These are phyloP conservation scores for Arthrobotrys sinensis DNA, from an alignment of 2,329 filamentous ascomycete genomes.

Conservation along the genomic window DNA sequence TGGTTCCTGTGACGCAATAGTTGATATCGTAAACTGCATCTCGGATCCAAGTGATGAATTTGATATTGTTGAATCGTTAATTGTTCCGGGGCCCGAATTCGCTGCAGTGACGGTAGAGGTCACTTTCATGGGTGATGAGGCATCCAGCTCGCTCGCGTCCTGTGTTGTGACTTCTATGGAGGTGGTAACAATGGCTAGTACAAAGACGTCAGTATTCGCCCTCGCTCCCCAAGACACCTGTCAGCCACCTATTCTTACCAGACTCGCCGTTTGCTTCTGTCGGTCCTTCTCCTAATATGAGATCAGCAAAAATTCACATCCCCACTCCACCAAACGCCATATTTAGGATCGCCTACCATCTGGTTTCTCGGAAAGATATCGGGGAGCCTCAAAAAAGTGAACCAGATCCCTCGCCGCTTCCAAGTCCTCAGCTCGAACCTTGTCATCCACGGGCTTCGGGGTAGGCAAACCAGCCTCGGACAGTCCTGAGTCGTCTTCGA, in stretches of 20 bases:
- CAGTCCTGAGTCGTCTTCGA: conserved; percentile 50
- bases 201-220: conserved; percentile 26
- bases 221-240: neutral
- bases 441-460: conserved; percentile 51
- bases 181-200: conserved; percentile 32
- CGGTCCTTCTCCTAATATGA: conserved; percentile 24
- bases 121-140: conserved; percentile 22
- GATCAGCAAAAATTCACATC: conserved; percentile 31
- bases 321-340: neutral
- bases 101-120: conserved; percentile 30
- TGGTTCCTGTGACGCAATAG: conserved; percentile 41
- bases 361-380: conserved; percentile 57
- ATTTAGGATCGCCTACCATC: conserved; percentile 46
- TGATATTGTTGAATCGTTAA: conserved; percentile 20
- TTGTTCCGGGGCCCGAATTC: neutral
- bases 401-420: conserved; percentile 57
- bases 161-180: conserved; percentile 45
- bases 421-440: conserved; percentile 52
- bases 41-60: conserved; percentile 26
- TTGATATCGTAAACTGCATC: conserved; percentile 40
- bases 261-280: conserved; percentile 25
- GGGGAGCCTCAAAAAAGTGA: conserved; percentile 58
- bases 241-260: conserved; percentile 37
- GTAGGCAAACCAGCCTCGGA: conserved; percentile 49
- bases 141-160: conserved; percentile 27